phyloP scores from a whole-genome alignment of 305 asterid genomes.

The Solanum aculeatissimum region DNA sequence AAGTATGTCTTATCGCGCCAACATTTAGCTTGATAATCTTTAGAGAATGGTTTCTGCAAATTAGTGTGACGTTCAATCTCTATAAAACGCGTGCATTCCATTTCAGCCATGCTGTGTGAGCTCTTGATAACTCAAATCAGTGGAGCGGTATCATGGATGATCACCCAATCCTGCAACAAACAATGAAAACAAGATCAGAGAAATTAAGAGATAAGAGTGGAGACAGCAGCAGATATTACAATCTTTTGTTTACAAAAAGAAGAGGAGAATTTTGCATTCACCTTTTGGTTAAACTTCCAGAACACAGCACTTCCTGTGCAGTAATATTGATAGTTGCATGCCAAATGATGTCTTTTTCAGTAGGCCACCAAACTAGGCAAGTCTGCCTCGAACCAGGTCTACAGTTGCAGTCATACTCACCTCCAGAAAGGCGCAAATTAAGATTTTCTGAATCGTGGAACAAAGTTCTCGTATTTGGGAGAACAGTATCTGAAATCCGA shows the following conservation, averaged over 20 bases:
- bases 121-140: constrained; percentile 60
- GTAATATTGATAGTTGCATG: constrained; percentile 79
- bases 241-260: not conserved
- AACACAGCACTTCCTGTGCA: constrained; percentile 80
- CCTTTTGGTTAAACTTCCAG: constrained; percentile 92
- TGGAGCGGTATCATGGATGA: constrained; percentile 39
- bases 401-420: constrained; percentile 67
- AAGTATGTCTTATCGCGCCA: not conserved
- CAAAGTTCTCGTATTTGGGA: constrained; percentile 59
- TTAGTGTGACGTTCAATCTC: constrained; percentile 55
- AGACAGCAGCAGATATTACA: not conserved
- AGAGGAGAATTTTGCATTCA: constrained; percentile 13
- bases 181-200: not conserved
- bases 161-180: constrained; percentile 68
- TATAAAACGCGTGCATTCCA: constrained; percentile 77
- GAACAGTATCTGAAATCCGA: constrained; percentile 67
- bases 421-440: constrained; percentile 49
- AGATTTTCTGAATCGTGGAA: constrained; percentile 81
- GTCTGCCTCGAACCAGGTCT: constrained; percentile 32
- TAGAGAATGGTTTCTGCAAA: constrained; percentile 14
- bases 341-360: constrained; percentile 89
- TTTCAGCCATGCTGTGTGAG: constrained; percentile 51
- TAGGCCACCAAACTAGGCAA: constrained; percentile 90
- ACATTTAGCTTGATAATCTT: not conserved
- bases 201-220: accelerated